phyloP scores from a whole-genome alignment of 2,329 filamentous ascomycete genomes.

The Diaporthe destruens region DNA sequence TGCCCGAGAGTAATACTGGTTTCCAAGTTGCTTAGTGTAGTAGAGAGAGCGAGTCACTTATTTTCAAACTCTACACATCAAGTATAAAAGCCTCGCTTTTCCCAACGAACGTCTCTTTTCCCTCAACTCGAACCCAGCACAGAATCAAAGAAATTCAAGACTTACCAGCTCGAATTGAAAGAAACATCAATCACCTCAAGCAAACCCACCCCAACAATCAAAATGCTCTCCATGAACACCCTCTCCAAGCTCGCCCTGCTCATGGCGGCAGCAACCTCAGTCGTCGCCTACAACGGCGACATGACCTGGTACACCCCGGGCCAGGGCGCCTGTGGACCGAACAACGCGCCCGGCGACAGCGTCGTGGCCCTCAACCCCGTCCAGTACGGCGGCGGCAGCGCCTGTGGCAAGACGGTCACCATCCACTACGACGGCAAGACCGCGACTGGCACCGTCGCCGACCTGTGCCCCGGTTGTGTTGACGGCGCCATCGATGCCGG shows the following conservation, averaged over 20 bases:
- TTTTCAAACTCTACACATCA: too few relatives aligned
- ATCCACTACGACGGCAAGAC: conserved; percentile 6
- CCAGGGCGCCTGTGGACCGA: neutral
- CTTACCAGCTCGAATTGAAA: too few relatives aligned
- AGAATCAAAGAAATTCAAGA: too few relatives aligned
- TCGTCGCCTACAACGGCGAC: neutral
- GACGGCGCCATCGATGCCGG: conserved; percentile 3
- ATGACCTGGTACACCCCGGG: conserved; percentile 12
- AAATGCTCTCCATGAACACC: neutral
- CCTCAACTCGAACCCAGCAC: too few relatives aligned
- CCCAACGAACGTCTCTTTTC: too few relatives aligned
- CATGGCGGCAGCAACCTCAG: neutral
- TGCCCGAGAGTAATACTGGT: too few relatives aligned
- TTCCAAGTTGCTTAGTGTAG: too few relatives aligned
- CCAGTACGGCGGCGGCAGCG: neutral
- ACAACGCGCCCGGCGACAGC: neutral
- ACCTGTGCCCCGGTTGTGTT: neutral
- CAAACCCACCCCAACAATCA: neutral
- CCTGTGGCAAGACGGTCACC: neutral
- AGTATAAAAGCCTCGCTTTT: too few relatives aligned
- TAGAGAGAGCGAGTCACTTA: too few relatives aligned
- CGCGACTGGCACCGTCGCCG: neutral
- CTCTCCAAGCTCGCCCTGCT: neutral
- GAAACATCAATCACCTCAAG: too few relatives aligned
- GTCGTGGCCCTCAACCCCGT: neutral